Evolutionary conservation across 768 basidiomycete species (phyloP), one percentile per base, ranked within the genome.

Genomic region (Pulveroboletus ravenelii): DNA sequence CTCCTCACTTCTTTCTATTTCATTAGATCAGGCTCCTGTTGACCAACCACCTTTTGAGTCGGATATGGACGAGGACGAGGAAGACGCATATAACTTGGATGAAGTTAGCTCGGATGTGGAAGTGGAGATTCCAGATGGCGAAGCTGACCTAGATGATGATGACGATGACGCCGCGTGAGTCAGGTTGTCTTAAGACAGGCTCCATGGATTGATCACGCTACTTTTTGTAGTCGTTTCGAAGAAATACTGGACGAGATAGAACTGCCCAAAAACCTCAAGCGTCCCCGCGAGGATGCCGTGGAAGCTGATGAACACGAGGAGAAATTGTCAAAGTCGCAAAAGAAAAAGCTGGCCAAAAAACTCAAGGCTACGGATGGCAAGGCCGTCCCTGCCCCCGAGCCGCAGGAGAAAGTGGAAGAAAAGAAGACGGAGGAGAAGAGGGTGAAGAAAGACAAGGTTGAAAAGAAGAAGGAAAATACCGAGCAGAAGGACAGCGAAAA

Each of bases 21-120:
- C 30, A 27, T 25, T 51, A 87, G 85, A 84, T 57, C 84, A 87
- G 63, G 52, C 58, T 6, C 67, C 70, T 25, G 60, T 69, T 9
- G 77, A 84, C 54, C 71, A 77, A 35, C 72, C 77, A 23, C 79
- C 81, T 3, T 75, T 68, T 27, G 78, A 73, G 35, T 69, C 70
- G 37, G 79, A 82, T 46, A 62, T 68, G n/a, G 83, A 64, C 2
- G 79, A 86, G 39, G 82, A 64, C 2, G 79, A 86, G 38, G 82
- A 80, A 44, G 82, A 71, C 1, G 63, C 57, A 0, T 86, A 78
- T 54, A 77, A 82, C 58, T 75, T 89, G n/a, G 78, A 76, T 35
- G 85, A 88, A 50, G 84, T 91, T 47, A 85, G 84, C 70, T 90
- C 85, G 6, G 91, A 93, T 60, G 87, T 90, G 36, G 89, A 92